Conservation (phyloP, 768 basidiomycete genomes). For the Leucocoprinus sp. region DNA sequence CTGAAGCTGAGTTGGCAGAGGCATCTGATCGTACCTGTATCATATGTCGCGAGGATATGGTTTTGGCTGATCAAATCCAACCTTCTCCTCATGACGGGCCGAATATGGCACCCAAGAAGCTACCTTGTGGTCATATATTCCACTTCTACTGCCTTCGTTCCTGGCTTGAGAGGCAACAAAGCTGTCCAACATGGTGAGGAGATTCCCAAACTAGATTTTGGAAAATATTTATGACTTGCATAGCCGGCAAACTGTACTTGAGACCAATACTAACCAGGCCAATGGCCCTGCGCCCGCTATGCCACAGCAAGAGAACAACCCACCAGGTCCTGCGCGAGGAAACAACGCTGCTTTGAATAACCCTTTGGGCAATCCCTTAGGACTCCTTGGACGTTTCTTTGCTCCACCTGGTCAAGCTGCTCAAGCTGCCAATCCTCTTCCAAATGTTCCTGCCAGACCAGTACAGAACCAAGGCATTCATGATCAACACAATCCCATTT, state of each 20-base stretch:
- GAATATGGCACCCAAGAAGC: slow-evolving; percentile 93
- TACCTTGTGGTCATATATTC: slow-evolving; percentile 96
- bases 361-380: slow-evolving; percentile 42
- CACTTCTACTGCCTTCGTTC: slow-evolving; percentile 96
- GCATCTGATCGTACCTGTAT: slow-evolving; percentile 93
- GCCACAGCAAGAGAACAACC: slow-evolving; percentile 25
- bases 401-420: slow-evolving; percentile 42
- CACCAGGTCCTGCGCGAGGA: slow-evolving; percentile 21
- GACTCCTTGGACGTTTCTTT: slow-evolving; percentile 49
- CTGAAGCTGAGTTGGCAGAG: slow-evolving; percentile 69
- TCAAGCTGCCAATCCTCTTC: slow-evolving; percentile 28
- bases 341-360: too few species aligned
- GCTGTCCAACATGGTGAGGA: slow-evolving; percentile 93
- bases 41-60: slow-evolving; percentile 97
- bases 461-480: slow-evolving; percentile 15
- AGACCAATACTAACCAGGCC: slow-evolving; percentile 32
- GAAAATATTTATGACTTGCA: slow-evolving; percentile 7
- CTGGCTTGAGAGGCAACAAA: slow-evolving; percentile 98
- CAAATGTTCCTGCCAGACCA: not conserved
- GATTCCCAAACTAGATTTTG: slow-evolving; percentile 2
- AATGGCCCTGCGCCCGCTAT: slow-evolving; percentile 17
- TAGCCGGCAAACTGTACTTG: slow-evolving; percentile 74
- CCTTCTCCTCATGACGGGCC: slow-evolving; percentile 51
- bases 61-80: slow-evolving; percentile 27
- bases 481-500: slow-evolving; percentile 35